Evolutionary conservation across 192 early-diverging fungal species (phyloP).

Genomic region (Ramicandelaber brevisporus): DNA sequence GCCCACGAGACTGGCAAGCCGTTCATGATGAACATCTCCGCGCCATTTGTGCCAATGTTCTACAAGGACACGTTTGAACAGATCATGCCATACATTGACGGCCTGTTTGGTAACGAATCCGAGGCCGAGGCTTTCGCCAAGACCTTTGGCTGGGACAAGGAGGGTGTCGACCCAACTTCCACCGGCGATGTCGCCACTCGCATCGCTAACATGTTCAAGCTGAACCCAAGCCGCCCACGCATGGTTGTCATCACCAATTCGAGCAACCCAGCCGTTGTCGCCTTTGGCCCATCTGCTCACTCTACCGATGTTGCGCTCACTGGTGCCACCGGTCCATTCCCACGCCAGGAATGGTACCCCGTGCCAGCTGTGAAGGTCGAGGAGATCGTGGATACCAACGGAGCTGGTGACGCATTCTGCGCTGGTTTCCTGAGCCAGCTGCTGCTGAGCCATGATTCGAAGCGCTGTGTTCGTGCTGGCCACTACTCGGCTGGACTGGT

Average conservation of each 20-base stretch:
- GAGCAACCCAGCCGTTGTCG: slow-evolving; percentile 19
- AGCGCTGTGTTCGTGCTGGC: slow-evolving; percentile 67
- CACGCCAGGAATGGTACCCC: no score
- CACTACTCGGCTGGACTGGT: slow-evolving; percentile 76
- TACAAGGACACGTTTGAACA: slow-evolving; percentile 60
- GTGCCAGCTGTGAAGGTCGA: slow-evolving; percentile 24
- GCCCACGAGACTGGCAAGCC: no score
- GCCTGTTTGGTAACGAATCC: slow-evolving; percentile 91
- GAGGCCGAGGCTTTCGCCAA: slow-evolving; percentile 71
- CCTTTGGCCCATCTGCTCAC: slow-evolving; percentile 27
- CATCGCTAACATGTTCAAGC: slow-evolving; percentile 63
- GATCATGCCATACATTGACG: slow-evolving; percentile 64
- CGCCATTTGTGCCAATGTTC: slow-evolving; percentile 86
- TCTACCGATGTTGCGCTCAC: no score
- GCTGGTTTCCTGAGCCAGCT: slow-evolving; percentile 78
- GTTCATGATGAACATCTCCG: slow-evolving; percentile 85
- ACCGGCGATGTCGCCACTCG: slow-evolving; percentile 60
- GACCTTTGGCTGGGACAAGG: slow-evolving; percentile 37
- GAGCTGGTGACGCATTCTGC: slow-evolving; percentile 90
- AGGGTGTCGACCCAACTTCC: slow-evolving; percentile 55
- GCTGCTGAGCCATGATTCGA: slow-evolving; percentile 30
- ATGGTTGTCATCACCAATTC: slow-evolving; percentile 80
- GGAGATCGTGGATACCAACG: slow-evolving; percentile 90
- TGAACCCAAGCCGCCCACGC: slow-evolving; percentile 38
- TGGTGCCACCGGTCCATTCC: no score